A percentile compares a stretch with the other conserved stretches of the same genome.
Evolutionary conservation across 345 rosid genomes (phyloP).

Genomic region (Melastoma malabathricum): DNA sequence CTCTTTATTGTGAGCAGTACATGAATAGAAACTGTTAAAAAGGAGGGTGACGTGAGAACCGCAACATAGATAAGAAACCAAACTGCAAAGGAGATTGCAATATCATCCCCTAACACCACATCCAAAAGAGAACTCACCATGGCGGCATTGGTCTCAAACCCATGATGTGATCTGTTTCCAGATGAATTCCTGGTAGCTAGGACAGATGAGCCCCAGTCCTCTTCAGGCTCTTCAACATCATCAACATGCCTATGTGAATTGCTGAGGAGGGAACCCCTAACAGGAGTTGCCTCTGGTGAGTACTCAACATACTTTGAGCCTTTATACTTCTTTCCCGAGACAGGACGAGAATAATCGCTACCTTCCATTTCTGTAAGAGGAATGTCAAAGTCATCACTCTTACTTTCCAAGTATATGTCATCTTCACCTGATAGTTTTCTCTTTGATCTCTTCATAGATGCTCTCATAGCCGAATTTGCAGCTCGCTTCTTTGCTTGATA

Average conservation of each 20-base stretch:
- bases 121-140: slow-evolving; percentile 20
- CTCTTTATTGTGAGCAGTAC: too few species aligned
- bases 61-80: neutral
- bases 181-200: slow-evolving; percentile 45
- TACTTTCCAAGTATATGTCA: slow-evolving; percentile 54
- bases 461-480: slow-evolving; percentile 82
- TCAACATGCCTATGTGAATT: slow-evolving; percentile 35
- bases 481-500: slow-evolving; percentile 91
- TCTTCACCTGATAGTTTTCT: slow-evolving; percentile 45
- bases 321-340: slow-evolving; percentile 40
- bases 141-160: slow-evolving; percentile 38
- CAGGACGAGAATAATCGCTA: slow-evolving; percentile 24
- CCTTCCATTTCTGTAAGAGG: slow-evolving; percentile 26
- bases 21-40: too few species aligned
- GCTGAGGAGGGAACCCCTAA: slow-evolving; percentile 27
- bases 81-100: neutral
- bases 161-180: slow-evolving; percentile 47
- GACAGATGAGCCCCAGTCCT: slow-evolving; percentile 41
- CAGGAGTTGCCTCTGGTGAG: slow-evolving; percentile 43
- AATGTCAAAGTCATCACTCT: slow-evolving; percentile 50
- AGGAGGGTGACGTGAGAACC: too few species aligned
- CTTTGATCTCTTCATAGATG: slow-evolving; percentile 68
- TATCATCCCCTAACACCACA: neutral
- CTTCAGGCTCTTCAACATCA: slow-evolving; percentile 50
- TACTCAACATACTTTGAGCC: slow-evolving; percentile 24